Conservation (phyloP, 2,329 filamentous ascomycete species). For the Monilinia fructicola region DNA sequence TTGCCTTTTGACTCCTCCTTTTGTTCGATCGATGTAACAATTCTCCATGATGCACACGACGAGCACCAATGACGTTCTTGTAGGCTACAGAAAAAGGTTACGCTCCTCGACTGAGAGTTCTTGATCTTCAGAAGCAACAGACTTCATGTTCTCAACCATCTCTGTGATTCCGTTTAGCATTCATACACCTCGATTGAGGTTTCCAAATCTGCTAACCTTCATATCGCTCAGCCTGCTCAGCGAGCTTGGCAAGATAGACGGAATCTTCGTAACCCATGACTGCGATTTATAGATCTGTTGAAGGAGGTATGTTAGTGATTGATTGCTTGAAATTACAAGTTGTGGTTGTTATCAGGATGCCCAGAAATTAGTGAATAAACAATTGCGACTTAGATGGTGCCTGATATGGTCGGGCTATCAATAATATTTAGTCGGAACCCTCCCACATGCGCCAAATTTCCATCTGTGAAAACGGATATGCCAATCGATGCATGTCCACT, state of each 20-base stretch:
- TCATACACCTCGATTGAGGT: conserved; percentile 14
- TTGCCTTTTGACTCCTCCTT: conserved; percentile 99
- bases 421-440: conserved; percentile 13
- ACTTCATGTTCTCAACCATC: conserved; percentile 99
- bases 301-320: conserved; percentile 21
- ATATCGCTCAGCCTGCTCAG: conserved; percentile 99
- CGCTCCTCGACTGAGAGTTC: conserved; percentile 91
- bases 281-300: conserved; percentile 43
- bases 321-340: conserved; percentile 13
- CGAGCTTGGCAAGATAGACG: conserved; percentile 99
- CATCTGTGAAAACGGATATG: conserved; percentile 5
- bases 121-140: conserved; percentile 82
- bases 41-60: conserved; percentile 97
- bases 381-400: conserved; percentile 8
- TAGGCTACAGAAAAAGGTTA: conserved; percentile 97
- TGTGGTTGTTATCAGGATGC: not conserved
- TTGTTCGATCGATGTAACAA: conserved; percentile 97
- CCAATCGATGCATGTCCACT: conserved; percentile 14
- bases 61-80: conserved; percentile 98
- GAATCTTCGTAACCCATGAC: conserved; percentile 99
- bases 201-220: conserved; percentile 69
- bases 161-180: conserved; percentile 55
- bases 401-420: conserved; percentile 10
- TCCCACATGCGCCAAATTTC: conserved; percentile 20
- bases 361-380: conserved; percentile 1